phyloP scores from a whole-genome alignment of 352 stramenopile species.

The Thalassiosira exigua region DNA sequence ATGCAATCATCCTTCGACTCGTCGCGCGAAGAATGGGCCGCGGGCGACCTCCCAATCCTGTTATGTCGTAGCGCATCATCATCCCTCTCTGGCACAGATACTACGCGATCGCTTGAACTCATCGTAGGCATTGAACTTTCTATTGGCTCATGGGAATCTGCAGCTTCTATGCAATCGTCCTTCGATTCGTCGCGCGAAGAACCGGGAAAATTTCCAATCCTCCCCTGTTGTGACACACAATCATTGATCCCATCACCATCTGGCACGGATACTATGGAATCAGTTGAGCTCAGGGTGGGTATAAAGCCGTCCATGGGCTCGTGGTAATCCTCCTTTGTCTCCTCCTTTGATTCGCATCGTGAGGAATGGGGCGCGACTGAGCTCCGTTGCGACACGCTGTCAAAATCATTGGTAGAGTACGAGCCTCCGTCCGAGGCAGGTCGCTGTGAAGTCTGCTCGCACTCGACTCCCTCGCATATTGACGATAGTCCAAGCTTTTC shows the following conservation, averaged over 20 bases:
- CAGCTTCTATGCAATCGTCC: not conserved
- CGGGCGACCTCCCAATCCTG: not conserved
- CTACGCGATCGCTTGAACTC: no score
- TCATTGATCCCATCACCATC: not conserved
- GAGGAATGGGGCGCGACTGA: not conserved
- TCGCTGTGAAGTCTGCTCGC: slow-evolving; percentile 1
- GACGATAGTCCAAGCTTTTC: slow-evolving; percentile 13
- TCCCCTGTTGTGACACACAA: not conserved
- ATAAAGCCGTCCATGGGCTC: no score
- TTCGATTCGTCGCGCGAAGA: not conserved
- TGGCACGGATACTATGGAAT: not conserved
- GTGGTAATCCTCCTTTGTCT: no score
- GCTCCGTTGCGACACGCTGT: not conserved
- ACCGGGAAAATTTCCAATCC: no score
- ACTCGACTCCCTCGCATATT: slow-evolving; percentile 8
- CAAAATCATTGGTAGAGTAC: slow-evolving; percentile 40
- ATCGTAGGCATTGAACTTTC: not conserved
- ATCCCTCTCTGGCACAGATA: not conserved
- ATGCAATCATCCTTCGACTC: not conserved
- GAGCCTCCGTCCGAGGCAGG: not conserved
- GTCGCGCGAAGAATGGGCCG: not conserved
- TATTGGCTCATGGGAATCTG: not conserved
- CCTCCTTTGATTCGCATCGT: not conserved
- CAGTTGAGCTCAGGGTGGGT: no score
- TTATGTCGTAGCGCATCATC: not conserved